These are phyloP conservation scores for Inonotus hispidus DNA, from an alignment of 1,284 basidiomycete genomes.

Conservation along the genomic window DNA sequence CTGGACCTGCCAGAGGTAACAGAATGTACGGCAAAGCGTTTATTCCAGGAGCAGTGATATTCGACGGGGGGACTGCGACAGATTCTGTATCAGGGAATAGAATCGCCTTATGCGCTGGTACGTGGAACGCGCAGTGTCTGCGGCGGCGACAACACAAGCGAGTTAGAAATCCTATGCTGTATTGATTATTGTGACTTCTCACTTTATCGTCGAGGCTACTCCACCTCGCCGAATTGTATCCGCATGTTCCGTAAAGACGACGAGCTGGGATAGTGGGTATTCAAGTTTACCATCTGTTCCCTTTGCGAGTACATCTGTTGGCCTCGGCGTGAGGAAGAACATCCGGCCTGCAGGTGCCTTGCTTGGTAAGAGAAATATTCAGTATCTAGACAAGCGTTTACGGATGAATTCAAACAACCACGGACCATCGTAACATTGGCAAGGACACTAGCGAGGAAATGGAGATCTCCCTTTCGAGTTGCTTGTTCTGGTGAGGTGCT, in stretches of 20 bases:
- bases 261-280: slow-evolving; percentile 77
- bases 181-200: slow-evolving; percentile 23
- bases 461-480: slow-evolving; percentile 69
- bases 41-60: slow-evolving; percentile 65
- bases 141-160: background rate
- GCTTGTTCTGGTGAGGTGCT: slow-evolving; percentile 40
- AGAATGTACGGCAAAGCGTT: slow-evolving; percentile 81
- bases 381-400: background rate
- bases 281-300: slow-evolving; percentile 40
- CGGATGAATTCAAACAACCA: slow-evolving; percentile 25
- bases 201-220: slow-evolving; percentile 85
- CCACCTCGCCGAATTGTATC: slow-evolving; percentile 84
- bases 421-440: slow-evolving; percentile 79
- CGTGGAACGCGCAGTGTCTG: slow-evolving; percentile 78
- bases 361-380: background rate
- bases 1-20: slow-evolving; percentile 89
- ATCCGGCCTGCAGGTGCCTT: slow-evolving; percentile 63
- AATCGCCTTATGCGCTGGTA: slow-evolving; percentile 62
- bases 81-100: slow-evolving; percentile 52
- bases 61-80: slow-evolving; percentile 50
- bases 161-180: slow-evolving; percentile 10
- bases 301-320: slow-evolving; percentile 36
- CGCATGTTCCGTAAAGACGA: slow-evolving; percentile 84
- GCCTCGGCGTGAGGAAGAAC: slow-evolving; percentile 64
- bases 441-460: slow-evolving; percentile 90